Evolutionary conservation across 805 yeast species (phyloP).

Genomic region (Debaryomyces tyrocola): DNA sequence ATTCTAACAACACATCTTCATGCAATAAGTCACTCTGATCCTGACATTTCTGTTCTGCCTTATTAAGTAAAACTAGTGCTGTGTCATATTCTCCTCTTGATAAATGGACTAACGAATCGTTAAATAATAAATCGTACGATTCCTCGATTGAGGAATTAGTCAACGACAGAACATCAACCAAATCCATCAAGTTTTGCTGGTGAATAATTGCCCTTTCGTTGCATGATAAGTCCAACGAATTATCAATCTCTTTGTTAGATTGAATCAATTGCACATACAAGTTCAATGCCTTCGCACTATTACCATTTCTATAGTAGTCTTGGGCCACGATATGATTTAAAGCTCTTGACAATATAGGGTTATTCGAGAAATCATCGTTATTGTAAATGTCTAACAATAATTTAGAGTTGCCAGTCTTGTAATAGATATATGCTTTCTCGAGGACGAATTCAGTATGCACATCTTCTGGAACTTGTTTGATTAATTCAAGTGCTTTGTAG

Average conservation of each 20-base stretch:
- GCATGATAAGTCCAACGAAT: slow-evolving; percentile 51
- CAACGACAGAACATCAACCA: background rate
- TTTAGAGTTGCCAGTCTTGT: slow-evolving; percentile 51
- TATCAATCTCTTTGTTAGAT: slow-evolving; percentile 35
- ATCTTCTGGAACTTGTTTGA: slow-evolving; percentile 40
- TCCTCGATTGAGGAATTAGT: slow-evolving; percentile 6
- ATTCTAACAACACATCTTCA: slow-evolving; percentile 50
- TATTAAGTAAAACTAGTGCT: slow-evolving; percentile 45
- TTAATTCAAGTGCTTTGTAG: slow-evolving; percentile 44
- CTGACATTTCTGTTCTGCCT: slow-evolving; percentile 46
- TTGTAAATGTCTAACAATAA: slow-evolving; percentile 20
- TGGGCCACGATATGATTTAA: slow-evolving; percentile 55
- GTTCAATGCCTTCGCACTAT: slow-evolving; percentile 39
- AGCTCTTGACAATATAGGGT: slow-evolving; percentile 27
- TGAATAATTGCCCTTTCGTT: slow-evolving; percentile 71
- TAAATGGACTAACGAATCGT: slow-evolving; percentile 53
- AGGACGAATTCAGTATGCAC: slow-evolving; percentile 37
- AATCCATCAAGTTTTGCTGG: slow-evolving; percentile 34
- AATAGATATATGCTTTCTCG: slow-evolving; percentile 60
- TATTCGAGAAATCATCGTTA: slow-evolving; percentile 13
- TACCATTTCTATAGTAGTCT: slow-evolving; percentile 50
- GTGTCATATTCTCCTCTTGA: slow-evolving; percentile 36
- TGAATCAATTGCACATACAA: slow-evolving; percentile 45
- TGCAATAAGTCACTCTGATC: slow-evolving; percentile 36
- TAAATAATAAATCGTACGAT: slow-evolving; percentile 60